Percentiles rank a stretch among this genome's conserved stretches.
Conservation (phyloP, 371 early-diverging fungal species). For the Amoeboaphelidium occidentale region DNA sequence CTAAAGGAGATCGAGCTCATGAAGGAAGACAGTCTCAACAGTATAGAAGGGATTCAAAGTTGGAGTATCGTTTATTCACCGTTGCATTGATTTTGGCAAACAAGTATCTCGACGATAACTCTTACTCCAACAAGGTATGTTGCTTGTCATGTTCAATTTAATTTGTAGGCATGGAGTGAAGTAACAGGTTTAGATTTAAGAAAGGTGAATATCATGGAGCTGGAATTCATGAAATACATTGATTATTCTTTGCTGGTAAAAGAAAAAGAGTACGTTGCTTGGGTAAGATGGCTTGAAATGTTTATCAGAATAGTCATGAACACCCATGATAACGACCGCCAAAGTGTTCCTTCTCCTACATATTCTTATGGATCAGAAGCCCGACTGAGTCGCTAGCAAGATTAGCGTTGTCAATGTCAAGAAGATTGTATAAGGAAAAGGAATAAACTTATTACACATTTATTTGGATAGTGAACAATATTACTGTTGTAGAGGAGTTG, state of each 20-base stretch:
- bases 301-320: too few species aligned
- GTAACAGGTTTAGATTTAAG: slow-evolving; percentile 31
- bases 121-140: slow-evolving; percentile 51
- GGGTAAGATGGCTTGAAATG: slow-evolving; percentile 6
- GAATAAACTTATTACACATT: too few species aligned
- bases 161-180: slow-evolving; percentile 47
- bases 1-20: not conserved
- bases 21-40: not conserved
- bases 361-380: too few species aligned
- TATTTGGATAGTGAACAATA: too few species aligned
- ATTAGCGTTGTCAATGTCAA: too few species aligned
- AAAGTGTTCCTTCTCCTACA: too few species aligned
- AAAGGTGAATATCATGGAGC: slow-evolving; percentile 44
- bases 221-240: slow-evolving; percentile 38
- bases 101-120: slow-evolving; percentile 50
- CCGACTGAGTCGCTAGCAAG: too few species aligned
- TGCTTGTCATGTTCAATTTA: too few species aligned
- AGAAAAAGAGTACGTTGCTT: slow-evolving; percentile 24
- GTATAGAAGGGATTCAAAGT: slow-evolving; percentile 9
- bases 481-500: too few species aligned
- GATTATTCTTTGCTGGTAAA: slow-evolving; percentile 41
- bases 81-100: slow-evolving; percentile 54
- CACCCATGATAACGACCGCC: too few species aligned
- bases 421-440: too few species aligned
- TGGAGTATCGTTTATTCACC: slow-evolving; percentile 44